Evolutionary conservation across 2,329 filamentous ascomycete genomes (phyloP), one percentile per base, ranked within the genome.

Genomic region (Harringtonia lauricola): DNA sequence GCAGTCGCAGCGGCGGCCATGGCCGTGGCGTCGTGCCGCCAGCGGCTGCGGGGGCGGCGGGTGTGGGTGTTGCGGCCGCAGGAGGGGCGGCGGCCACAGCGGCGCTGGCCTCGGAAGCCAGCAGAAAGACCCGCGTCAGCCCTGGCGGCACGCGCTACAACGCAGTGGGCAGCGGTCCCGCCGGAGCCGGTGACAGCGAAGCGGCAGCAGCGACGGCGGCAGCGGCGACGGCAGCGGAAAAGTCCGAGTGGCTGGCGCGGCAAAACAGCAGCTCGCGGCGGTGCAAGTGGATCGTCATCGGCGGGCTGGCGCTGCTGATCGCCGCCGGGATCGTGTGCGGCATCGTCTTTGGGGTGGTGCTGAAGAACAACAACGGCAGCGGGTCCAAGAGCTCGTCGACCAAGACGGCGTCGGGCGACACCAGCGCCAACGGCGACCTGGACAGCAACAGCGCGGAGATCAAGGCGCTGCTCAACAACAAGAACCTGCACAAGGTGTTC

Each of bases 401-500:
- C 7, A 6, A 26, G 24, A 26, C 24, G 10, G 21, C 39, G 4
- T 9, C 9, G 24, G 24, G 21, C 2, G 28, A 21, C 18, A 28
- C 19, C 51, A 30, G 48, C 44, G 13, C 64, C 44, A 85, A 85
- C 53, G 80, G 82, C 35, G 84, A 90, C 50, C 73, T 95, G 8
- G 65, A 71, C 60, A 79, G 81, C 59, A 67, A 90, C 60, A 94
- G 86, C 9, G 52, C 65, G 2, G 84, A 94, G 63, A 94, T 54
- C 64, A 74, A 94, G 66, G 70, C 71, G 4, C 70, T 96, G 14
- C 70, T 95, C 68, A 81, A 84, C 66, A 95, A 95, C 62, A 59
- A 70, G 0, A 65, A 88, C 50, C 71, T 96, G 21, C 87, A 95
- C 71, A 94, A 87, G 61, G 87, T 96, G 2, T 96, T 96, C 60